phyloP scores from a whole-genome alignment of 257 asterid species.

The Solanum medicagineum region DNA sequence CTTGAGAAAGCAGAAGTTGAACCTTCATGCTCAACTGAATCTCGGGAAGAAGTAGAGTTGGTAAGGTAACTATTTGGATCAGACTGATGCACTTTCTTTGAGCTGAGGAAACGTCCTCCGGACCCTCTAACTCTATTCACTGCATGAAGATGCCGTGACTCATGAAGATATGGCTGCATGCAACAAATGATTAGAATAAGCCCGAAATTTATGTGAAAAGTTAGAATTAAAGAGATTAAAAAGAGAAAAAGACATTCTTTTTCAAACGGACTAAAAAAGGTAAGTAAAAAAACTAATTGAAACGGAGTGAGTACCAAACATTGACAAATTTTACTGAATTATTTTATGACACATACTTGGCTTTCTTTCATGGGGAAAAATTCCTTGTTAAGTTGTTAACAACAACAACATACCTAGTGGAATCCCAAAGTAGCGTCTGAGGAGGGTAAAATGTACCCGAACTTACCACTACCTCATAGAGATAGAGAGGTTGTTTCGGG shows the following conservation, averaged over 20 bases:
- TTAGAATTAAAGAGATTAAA: no score
- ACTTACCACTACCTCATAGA: no score
- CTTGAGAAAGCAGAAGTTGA: constrained; percentile 5
- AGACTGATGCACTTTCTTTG: constrained; percentile 42
- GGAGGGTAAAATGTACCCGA: no score
- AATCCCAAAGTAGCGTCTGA: no score
- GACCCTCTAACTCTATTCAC: constrained; percentile 81
- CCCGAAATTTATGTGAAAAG: not conserved
- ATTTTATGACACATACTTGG: no score
- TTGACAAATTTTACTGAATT: no score
- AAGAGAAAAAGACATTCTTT: no score
- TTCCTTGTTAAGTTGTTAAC: not conserved
- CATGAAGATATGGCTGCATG: constrained; percentile 91
- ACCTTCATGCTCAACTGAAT: constrained; percentile 3
- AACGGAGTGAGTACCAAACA: no score
- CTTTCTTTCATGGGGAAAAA: not conserved
- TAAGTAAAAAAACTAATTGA: no score
- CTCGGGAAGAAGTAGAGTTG: constrained; percentile 13
- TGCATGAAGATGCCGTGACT: constrained; percentile 94
- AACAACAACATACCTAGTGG: no score
- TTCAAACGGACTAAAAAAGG: no score
- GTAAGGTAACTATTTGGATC: constrained; percentile 8
- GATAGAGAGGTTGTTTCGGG: no score
- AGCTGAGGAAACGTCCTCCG: constrained; percentile 90
- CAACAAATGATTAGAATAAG: not conserved